These are phyloP conservation scores for Jackrogersella multiformis DNA, from an alignment of 495 filamentous ascomycete genomes.

Conservation along the genomic window DNA sequence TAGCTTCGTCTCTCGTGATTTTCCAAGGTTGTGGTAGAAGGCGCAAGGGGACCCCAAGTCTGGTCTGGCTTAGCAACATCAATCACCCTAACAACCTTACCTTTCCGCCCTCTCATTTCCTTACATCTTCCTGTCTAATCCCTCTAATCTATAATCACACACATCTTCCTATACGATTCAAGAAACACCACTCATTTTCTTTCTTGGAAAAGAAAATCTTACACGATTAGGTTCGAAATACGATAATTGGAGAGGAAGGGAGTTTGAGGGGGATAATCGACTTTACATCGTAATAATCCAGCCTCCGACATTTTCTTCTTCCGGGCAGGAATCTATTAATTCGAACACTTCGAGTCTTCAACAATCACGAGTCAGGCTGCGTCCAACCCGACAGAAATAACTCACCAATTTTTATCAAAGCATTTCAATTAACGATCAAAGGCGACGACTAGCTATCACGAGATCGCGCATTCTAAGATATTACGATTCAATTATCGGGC, in stretches of 20 bases:
- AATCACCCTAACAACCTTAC: constrained; percentile 40
- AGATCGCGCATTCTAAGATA: constrained; percentile 7
- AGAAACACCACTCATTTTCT: constrained; percentile 27
- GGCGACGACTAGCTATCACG: constrained; percentile 1
- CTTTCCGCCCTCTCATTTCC: constrained; percentile 27
- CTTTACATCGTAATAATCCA: constrained; percentile 29
- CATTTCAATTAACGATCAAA: background rate
- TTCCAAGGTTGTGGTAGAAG: constrained; percentile 30
- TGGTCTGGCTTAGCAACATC: constrained; percentile 38
- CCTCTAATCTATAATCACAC: too few species aligned
- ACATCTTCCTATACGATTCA: constrained; percentile 6
- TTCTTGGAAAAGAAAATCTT: constrained; percentile 30
- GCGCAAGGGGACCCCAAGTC: constrained; percentile 39
- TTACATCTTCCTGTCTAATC: constrained; percentile 29
- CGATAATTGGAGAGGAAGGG: constrained; percentile 38
- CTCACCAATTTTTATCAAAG: constrained; percentile 13
- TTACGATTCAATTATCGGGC: constrained; percentile 5
- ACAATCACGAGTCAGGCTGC: constrained; percentile 29
- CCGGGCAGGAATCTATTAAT: background rate
- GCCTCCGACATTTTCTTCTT: constrained; percentile 14
- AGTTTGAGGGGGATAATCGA: constrained; percentile 33
- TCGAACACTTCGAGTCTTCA: constrained; percentile 11
- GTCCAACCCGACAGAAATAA: constrained; percentile 9
- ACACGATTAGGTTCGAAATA: constrained; percentile 36
- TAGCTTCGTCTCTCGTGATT: constrained; percentile 31